Evolutionary conservation across 108 stramenopile genomes (phyloP), one percentile per base, ranked within the genome.

Genomic region (Bacterosira constricta): DNA sequence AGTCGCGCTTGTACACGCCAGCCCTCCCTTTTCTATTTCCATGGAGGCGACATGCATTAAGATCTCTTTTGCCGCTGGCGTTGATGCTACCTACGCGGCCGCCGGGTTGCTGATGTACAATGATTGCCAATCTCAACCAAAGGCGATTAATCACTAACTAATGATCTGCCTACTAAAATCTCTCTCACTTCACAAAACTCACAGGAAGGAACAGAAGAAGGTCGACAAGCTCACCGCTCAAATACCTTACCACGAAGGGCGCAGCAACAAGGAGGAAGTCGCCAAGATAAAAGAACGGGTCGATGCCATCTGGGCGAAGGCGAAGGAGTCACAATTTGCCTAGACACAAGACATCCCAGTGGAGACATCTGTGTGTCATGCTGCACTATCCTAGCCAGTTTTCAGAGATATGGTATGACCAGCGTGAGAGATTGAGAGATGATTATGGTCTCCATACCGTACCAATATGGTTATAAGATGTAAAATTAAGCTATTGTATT

Each of bases 151-250:
- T 42, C 36, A 37, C 18, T 20, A 21, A 3, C 37, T 55, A n/a
- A n/a, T n/a, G n/a, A n/a, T 39, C 31, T 41, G 51, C 30, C 54
- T 45, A 27, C 26, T 26, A 8, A 46, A 53, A 11, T 38, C 39
- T 44, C 32, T 54, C 30, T 44, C 34, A 61, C 50, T 45, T 35
- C 34, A 2, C 42, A 36, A 20, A 15, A 47, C 54, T 39, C 44
- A 46, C 75, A 92, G 91, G 77, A 93, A 93, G 71, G 92, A 93
- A 71, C 75, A 79, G 31, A 93, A 93, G 88, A 93, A 93, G 77
- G 92, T 93, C 36, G 51, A 71, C 61, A 93, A 93, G 46, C 81
- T 93, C 12, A 69, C 83, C 63, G 75, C 90, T 20, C 87, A 89
- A 71, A 93, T 93, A 27, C 92, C 92, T 17, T 90, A 89, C 81